These are phyloP conservation scores for Aspergillus homomorphus DNA, from an alignment of 495 filamentous ascomycete genomes.

Conservation along the genomic window DNA sequence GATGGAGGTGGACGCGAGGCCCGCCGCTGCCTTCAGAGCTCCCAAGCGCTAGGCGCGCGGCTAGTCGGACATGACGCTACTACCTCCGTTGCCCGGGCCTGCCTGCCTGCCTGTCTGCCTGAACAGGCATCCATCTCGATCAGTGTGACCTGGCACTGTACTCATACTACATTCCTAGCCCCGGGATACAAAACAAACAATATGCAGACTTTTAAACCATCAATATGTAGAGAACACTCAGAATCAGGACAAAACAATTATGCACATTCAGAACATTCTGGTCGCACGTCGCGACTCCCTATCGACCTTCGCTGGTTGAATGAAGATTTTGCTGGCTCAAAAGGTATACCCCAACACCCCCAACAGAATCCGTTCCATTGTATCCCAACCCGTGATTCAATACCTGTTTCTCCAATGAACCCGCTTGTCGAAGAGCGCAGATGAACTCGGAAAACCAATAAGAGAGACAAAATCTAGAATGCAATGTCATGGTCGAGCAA, in stretches of 20 bases:
- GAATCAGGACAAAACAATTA: conserved; percentile 25
- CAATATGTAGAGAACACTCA: conserved; percentile 14
- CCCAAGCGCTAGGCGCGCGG: conserved; percentile 27
- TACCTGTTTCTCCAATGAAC: conserved; percentile 47
- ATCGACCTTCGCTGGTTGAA: conserved; percentile 16
- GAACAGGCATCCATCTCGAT: neutral
- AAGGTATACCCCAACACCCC: conserved; percentile 49
- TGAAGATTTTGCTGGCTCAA: conserved; percentile 34
- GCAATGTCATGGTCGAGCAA: conserved; percentile 36
- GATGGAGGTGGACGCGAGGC: conserved; percentile 27
- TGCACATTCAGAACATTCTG: conserved; percentile 40
- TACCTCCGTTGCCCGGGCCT: neutral
- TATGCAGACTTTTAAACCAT: conserved; percentile 12
- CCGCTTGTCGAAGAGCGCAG: conserved; percentile 42
- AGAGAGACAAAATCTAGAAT: conserved; percentile 44
- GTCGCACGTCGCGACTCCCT: conserved; percentile 35
- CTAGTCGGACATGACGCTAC: conserved; percentile 9
- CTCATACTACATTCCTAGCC: too few species aligned
- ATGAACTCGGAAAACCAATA: conserved; percentile 26
- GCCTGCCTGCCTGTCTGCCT: neutral
- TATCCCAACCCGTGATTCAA: conserved; percentile 47
- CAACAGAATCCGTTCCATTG: conserved; percentile 45
- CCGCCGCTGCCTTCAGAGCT: conserved; percentile 30
- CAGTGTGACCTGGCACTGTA: conserved; percentile 1
- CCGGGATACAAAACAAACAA: too few species aligned